Conservation (phyloP, 1,284 basidiomycete genomes). For the Austroboletus rostrupii region DNA sequence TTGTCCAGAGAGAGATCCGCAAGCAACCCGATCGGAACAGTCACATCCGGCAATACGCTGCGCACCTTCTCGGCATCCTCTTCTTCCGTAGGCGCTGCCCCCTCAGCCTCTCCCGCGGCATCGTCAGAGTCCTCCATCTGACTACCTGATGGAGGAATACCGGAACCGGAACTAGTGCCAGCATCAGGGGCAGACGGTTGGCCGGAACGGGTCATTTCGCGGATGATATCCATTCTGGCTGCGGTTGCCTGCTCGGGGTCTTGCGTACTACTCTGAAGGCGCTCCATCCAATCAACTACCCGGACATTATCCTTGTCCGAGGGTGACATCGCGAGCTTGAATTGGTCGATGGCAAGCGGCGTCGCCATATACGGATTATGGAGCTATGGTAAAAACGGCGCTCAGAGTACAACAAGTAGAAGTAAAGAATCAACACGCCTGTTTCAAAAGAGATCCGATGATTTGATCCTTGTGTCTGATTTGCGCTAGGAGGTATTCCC, state of each 20-base stretch:
- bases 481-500: conserved; percentile 76
- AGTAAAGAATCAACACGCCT: conserved; percentile 42
- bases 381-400: conserved; percentile 39
- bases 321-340: conserved; percentile 68
- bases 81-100: conserved; percentile 22
- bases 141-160: not conserved
- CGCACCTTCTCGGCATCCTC: conserved; percentile 41
- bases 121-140: conserved; percentile 13
- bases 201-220: conserved; percentile 25
- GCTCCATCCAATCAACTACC: conserved; percentile 68
- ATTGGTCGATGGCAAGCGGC: conserved; percentile 71
- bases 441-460: conserved; percentile 76
- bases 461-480: conserved; percentile 79
- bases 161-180: not conserved
- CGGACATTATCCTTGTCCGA: conserved; percentile 64
- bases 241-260: conserved; percentile 21
- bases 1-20: conserved; percentile 66
- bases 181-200: conserved; percentile 15
- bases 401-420: conserved; percentile 6
- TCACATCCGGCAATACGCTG: conserved; percentile 56
- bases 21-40: conserved; percentile 70
- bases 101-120: conserved; percentile 26
- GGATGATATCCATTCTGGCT: conserved; percentile 26
- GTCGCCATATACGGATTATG: conserved; percentile 77
- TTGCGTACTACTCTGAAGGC: conserved; percentile 38